Percentiles rank a stretch among this genome's conserved stretches.
These are phyloP conservation scores for Rhizopogon sp. DNA, from an alignment of 768 basidiomycete species.

Conservation along the genomic window DNA sequence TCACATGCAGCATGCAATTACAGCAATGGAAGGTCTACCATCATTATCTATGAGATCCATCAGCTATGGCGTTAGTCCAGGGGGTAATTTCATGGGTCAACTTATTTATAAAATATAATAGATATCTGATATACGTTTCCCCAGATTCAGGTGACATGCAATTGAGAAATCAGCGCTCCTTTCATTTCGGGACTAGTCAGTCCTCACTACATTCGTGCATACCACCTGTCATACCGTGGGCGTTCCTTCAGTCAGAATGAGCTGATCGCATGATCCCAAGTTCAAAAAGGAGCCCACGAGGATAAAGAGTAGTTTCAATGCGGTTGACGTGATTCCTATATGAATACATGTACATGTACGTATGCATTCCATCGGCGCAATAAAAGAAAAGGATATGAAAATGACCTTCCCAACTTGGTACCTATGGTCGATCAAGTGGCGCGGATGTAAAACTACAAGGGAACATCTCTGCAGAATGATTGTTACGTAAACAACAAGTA, in stretches of 20 bases:
- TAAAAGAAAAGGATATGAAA: neutral
- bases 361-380: neutral
- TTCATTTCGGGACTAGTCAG: neutral
- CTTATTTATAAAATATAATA: neutral
- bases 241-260: neutral
- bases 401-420: neutral
- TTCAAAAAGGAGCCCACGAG: neutral
- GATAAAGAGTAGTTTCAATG: neutral
- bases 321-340: neutral
- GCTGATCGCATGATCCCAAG: neutral
- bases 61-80: neutral
- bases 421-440: neutral
- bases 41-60: neutral
- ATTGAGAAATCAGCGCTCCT: neutral
- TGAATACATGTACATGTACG: neutral
- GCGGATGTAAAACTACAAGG: neutral
- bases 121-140: neutral
- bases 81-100: neutral
- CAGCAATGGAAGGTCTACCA: neutral
- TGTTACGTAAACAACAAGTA: constrained; percentile 26
- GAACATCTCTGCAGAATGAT: neutral
- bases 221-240: neutral
- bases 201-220: neutral
- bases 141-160: neutral
- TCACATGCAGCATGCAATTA: neutral